These are phyloP conservation scores for Kwoniella europaea DNA, from an alignment of 768 basidiomycete genomes.

Conservation along the genomic window DNA sequence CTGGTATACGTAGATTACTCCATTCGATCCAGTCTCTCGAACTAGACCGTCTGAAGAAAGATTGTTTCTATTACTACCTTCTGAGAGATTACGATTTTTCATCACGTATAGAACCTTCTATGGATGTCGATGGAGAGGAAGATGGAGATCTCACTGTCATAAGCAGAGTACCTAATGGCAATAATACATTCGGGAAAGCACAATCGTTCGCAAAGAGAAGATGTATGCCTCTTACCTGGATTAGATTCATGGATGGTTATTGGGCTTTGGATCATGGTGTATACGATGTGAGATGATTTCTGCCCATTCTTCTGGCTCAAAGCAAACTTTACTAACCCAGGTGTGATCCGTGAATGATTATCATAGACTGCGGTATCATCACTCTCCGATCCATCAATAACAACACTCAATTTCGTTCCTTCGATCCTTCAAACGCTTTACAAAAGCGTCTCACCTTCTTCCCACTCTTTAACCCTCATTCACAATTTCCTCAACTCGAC, in stretches of 20 bases:
- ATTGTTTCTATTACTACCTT: constrained; percentile 52
- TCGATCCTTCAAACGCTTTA: constrained; percentile 37
- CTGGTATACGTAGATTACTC: constrained; percentile 37
- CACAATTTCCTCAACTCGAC: constrained; percentile 33
- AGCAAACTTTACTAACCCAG: not conserved
- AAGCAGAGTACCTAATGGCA: not conserved
- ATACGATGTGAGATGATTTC: constrained; percentile 40
- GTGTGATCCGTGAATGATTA: not conserved
- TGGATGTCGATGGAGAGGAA: constrained; percentile 25
- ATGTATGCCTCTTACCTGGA: constrained; percentile 49
- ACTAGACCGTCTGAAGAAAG: constrained; percentile 45
- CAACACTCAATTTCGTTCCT: constrained; percentile 44
- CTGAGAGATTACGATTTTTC: constrained; percentile 36
- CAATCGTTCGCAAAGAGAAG: constrained; percentile 39
- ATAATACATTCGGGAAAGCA: constrained; percentile 2
- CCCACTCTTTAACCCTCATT: constrained; percentile 30
- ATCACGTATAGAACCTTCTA: constrained; percentile 6
- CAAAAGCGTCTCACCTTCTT: constrained; percentile 37
- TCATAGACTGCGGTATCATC: constrained; percentile 34
- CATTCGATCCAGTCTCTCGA: constrained; percentile 34
- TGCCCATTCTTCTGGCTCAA: not conserved
- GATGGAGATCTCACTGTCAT: constrained; percentile 13
- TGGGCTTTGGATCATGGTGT: constrained; percentile 47
- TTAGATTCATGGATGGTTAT: constrained; percentile 49
- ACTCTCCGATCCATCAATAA: constrained; percentile 46